Evolutionary conservation across 495 filamentous ascomycete species (phyloP), one percentile per base, ranked within the genome.

Genomic region (Trichoderma gamsii): DNA sequence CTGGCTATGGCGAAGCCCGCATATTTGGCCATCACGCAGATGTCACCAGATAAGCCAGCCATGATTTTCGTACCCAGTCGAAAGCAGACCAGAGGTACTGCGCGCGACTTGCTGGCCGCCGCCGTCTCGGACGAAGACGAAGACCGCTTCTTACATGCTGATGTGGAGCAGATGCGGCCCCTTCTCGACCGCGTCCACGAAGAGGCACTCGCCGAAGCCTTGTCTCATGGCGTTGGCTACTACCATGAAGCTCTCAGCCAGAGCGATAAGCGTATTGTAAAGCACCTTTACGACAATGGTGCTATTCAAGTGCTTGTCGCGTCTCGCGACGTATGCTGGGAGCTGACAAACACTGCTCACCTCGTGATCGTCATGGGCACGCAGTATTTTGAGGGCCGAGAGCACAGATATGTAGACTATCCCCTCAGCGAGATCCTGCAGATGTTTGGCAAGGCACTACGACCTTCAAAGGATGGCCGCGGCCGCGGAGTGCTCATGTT

Each of bases 391-490:
- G 95, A 99, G 70, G 95, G 95, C 21, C 87, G 92, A 69, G 96
- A 99, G 74, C 95, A 99, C 79, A 89, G 95, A 25, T 99, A 99
- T 78, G 89, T 98, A 70, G 95, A 99, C 78, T 98, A 98, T 74
- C 90, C 93, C 3, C 86, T 98, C 69, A 93, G 89, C 73, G 95
- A 99, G 75, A 84, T 99, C n/a, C 81, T 99, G n/a, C 96, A 99
- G 73, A 99, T 99, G 96, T 97, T 97, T 69, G 95, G 95, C 72
- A 96, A 92, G 76, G 92, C 95, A 32, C 87, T 90, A 38, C 89
- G 92, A 66, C 83, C 92, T 7, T 85, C 88, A 11, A 75, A 72
- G 67, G 94, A 97, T 74, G 93, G 93, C 68, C 80, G 87, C 27
- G 90, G 92, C 65, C 91, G 90, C 69, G 96, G 94, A 68, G 91